Percentiles rank a stretch among this genome's conserved stretches.
These are phyloP conservation scores for Mucor piriformis DNA, from an alignment of 371 early-diverging fungal species.

Conservation along the genomic window DNA sequence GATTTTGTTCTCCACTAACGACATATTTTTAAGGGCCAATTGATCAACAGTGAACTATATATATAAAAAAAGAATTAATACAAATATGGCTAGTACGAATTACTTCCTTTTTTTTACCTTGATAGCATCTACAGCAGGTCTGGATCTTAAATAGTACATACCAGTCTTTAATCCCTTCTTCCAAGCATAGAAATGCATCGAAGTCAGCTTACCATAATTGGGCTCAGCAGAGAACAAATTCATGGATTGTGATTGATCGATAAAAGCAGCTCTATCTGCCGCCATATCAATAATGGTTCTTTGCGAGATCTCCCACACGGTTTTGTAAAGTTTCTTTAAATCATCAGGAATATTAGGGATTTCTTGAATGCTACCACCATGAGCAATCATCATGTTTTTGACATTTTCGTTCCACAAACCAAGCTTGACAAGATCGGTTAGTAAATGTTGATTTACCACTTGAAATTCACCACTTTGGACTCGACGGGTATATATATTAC, in stretches of 20 bases:
- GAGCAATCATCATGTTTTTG: slow-evolving; percentile 97
- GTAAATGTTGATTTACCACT: slow-evolving; percentile 96
- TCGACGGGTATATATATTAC: slow-evolving; percentile 98
- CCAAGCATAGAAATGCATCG: slow-evolving; percentile 99
- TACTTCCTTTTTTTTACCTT: slow-evolving; percentile 51
- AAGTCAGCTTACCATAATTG: slow-evolving; percentile 90
- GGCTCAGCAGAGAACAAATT: slow-evolving; percentile 97
- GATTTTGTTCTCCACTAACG: slow-evolving; percentile 24
- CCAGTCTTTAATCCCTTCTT: slow-evolving; percentile 99
- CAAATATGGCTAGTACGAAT: neutral
- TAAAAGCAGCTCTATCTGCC: slow-evolving; percentile 96
- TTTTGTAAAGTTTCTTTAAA: slow-evolving; percentile 97
- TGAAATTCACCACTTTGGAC: slow-evolving; percentile 99
- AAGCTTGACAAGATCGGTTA: slow-evolving; percentile 92
- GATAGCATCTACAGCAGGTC: slow-evolving; percentile 98
- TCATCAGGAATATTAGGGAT: slow-evolving; percentile 83
- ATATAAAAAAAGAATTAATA: neutral
- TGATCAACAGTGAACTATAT: slow-evolving; percentile 72
- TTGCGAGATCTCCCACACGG: slow-evolving; percentile 98
- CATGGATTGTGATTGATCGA: slow-evolving; percentile 99
- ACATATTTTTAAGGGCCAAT: slow-evolving; percentile 50
- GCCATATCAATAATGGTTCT: slow-evolving; percentile 86
- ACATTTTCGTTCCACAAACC: slow-evolving; percentile 96
- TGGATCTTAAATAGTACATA: slow-evolving; percentile 99
- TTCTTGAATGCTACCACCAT: slow-evolving; percentile 93